Percentiles rank a stretch among this genome's conserved stretches.
Evolutionary conservation across 805 yeast species (phyloP).

Genomic region (Hanseniaspora nectarophila): DNA sequence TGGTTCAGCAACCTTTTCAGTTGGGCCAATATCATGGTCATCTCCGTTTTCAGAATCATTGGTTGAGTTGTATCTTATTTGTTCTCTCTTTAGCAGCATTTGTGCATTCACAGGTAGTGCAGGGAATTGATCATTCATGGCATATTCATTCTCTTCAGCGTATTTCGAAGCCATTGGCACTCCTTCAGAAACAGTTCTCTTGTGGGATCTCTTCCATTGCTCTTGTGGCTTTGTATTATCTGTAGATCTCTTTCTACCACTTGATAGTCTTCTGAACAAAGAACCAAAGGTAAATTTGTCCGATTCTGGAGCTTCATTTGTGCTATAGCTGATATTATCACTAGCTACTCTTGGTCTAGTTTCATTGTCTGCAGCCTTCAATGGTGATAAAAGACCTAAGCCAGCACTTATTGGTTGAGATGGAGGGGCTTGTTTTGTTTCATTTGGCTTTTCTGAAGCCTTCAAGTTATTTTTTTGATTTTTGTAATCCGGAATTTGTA

Average conservation of each 20-base stretch:
- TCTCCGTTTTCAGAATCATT: constrained; percentile 14
- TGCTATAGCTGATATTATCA: not conserved
- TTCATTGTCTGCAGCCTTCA: not conserved
- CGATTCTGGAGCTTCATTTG: not conserved
- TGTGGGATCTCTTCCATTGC: constrained; percentile 23
- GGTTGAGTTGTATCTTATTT: constrained; percentile 20
- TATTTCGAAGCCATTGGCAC: constrained; percentile 14
- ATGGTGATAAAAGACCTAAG: constrained; percentile 4
- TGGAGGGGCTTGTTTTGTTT: not conserved
- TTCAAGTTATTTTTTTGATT: not conserved
- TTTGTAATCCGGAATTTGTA: constrained; percentile 5
- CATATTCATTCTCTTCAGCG: not conserved
- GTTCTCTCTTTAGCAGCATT: constrained; percentile 22
- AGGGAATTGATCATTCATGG: constrained; percentile 24
- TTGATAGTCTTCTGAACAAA: constrained; percentile 29
- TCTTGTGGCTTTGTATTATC: not conserved
- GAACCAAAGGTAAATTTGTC: constrained; percentile 27
- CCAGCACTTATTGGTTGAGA: not conserved
- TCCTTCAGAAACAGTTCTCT: constrained; percentile 33
- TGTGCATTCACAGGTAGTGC: constrained; percentile 30
- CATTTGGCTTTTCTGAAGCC: not conserved
- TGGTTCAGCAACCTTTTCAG: too few species aligned
- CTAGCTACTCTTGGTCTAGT: not conserved
- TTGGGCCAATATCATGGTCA: too few species aligned
- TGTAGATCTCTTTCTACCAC: constrained; percentile 20